Conservation (phyloP, 1,139 yeast genomes). For the Pneumocystis oryctolagi region DNA sequence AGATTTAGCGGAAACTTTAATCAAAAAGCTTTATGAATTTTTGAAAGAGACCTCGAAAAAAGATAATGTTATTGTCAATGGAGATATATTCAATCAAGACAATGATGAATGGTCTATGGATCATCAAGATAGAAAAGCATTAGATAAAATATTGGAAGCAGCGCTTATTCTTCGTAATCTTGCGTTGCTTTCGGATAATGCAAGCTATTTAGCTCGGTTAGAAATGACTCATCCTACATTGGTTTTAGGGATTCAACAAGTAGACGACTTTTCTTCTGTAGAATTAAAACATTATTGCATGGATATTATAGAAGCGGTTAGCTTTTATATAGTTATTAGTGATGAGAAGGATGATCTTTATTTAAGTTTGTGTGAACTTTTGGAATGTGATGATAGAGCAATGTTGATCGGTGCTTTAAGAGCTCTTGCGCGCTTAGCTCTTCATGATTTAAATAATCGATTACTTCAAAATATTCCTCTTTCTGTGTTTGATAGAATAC, state of each 20-base stretch:
- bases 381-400: constrained; percentile 25
- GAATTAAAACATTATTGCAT: constrained; percentile 59
- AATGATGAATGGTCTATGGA: constrained; percentile 1
- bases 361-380: constrained; percentile 15
- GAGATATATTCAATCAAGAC: background rate
- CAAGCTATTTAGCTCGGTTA: constrained; percentile 57
- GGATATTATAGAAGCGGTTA: constrained; percentile 72
- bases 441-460: constrained; percentile 25
- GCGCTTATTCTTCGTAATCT: constrained; percentile 63
- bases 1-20: constrained; percentile 37
- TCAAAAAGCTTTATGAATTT: constrained; percentile 28
- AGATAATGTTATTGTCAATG: background rate
- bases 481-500: constrained; percentile 25
- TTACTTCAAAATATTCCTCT: constrained; percentile 17
- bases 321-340: constrained; percentile 68
- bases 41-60: background rate
- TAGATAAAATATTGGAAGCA: constrained; percentile 43
- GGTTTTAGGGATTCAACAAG: constrained; percentile 34
- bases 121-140: constrained; percentile 21
- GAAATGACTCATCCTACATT: constrained; percentile 25
- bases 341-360: constrained; percentile 33
- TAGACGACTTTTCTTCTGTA: constrained; percentile 29
- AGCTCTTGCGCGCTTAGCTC: constrained; percentile 27
- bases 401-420: constrained; percentile 27
- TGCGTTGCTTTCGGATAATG: constrained; percentile 68